phyloP scores from a whole-genome alignment of 2,329 filamentous ascomycete genomes.

The Emmonsiellopsis sp. region DNA sequence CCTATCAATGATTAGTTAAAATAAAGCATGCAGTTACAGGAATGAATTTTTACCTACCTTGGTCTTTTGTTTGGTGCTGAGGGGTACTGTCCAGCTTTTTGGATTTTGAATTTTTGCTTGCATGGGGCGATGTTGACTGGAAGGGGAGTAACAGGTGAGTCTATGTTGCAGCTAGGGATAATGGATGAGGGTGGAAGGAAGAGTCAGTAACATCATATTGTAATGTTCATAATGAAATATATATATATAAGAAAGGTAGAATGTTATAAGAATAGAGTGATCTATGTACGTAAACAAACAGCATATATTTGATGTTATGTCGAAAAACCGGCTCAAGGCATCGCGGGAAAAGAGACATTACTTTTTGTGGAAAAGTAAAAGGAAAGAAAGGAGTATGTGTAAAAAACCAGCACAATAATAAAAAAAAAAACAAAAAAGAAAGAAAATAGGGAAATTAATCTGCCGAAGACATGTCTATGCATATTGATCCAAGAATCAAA shows the following conservation, averaged over 20 bases:
- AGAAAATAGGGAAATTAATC: background rate
- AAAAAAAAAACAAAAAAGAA: conserved; percentile 15
- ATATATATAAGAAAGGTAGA: background rate
- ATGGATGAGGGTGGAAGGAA: background rate
- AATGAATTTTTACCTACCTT: background rate
- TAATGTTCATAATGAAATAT: background rate
- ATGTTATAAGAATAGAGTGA: background rate
- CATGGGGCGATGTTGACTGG: background rate
- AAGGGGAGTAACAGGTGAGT: background rate
- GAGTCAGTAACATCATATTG: background rate
- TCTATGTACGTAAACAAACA: background rate
- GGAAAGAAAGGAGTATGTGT: background rate
- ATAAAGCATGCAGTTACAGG: background rate
- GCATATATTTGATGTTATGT: background rate
- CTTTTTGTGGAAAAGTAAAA: background rate
- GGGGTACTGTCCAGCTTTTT: background rate
- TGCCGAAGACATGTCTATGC: background rate
- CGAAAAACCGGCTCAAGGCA: background rate
- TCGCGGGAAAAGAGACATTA: background rate
- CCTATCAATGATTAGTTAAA: background rate
- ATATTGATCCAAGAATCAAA: background rate
- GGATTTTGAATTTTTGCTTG: background rate
- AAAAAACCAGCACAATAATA: conserved; percentile 1
- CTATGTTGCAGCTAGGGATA: no score
- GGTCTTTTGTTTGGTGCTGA: background rate